These are phyloP conservation scores for Plenodomus lindquistii DNA, from an alignment of 2,329 filamentous ascomycete species.

Conservation along the genomic window DNA sequence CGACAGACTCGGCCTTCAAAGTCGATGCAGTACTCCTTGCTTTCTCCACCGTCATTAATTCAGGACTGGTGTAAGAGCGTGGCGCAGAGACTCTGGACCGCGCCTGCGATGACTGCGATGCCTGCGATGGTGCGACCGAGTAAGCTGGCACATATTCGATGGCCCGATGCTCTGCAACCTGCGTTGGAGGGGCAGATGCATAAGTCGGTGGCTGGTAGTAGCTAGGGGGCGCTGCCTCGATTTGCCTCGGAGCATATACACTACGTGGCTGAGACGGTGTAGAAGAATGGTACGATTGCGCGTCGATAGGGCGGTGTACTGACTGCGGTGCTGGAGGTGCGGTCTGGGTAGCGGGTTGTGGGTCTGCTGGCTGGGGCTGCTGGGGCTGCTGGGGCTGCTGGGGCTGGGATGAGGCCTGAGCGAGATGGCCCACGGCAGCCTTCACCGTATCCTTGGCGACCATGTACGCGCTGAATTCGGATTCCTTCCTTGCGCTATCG, in stretches of 20 bases:
- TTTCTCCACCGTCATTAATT: slow-evolving; percentile 26
- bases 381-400: slow-evolving; percentile 32
- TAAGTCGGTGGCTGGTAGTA: slow-evolving; percentile 39
- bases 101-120: slow-evolving; percentile 26
- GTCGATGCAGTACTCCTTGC: slow-evolving; percentile 17
- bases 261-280: slow-evolving; percentile 26
- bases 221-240: slow-evolving; percentile 45
- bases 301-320: slow-evolving; percentile 45
- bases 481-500: slow-evolving; percentile 51
- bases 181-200: slow-evolving; percentile 33
- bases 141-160: slow-evolving; percentile 44
- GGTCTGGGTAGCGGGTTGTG: slow-evolving; percentile 37
- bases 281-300: slow-evolving; percentile 40
- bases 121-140: slow-evolving; percentile 32
- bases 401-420: slow-evolving; percentile 32
- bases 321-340: slow-evolving; percentile 26
- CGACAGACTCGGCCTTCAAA: slow-evolving; percentile 15
- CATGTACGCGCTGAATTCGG: slow-evolving; percentile 44
- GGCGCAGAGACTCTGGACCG: slow-evolving; percentile 30
- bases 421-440: slow-evolving; percentile 29
- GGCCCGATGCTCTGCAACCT: slow-evolving; percentile 22
- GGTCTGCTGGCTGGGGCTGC: slow-evolving; percentile 31
- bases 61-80: slow-evolving; percentile 37
- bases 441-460: slow-evolving; percentile 38
- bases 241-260: slow-evolving; percentile 32